phyloP scores from a whole-genome alignment of 805 yeast genomes.

The Scheffersomyces stipitis region DNA sequence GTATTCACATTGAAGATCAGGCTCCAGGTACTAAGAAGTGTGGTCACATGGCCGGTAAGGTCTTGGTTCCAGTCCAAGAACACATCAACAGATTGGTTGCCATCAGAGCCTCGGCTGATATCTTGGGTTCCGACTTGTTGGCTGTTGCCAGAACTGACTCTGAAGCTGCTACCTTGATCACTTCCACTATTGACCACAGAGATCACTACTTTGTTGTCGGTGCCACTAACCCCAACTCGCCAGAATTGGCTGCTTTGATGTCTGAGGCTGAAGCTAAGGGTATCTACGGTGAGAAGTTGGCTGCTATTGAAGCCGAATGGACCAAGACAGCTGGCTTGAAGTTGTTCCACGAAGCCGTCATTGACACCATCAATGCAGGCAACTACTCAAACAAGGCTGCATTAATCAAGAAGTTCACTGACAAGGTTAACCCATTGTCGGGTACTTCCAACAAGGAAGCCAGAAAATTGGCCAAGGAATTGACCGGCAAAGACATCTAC shows the following conservation, averaged over 20 bases:
- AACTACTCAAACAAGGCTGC: constrained; percentile 57
- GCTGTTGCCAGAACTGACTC: constrained; percentile 96
- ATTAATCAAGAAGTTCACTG: constrained; percentile 63
- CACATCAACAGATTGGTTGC: constrained; percentile 94
- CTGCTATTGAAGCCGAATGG: constrained; percentile 81
- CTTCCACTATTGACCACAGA: constrained; percentile 90
- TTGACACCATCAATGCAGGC: constrained; percentile 72
- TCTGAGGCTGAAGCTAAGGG: constrained; percentile 79
- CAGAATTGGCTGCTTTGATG: constrained; percentile 75
- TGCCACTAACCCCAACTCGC: constrained; percentile 79
- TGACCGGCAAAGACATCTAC: constrained; percentile 79
- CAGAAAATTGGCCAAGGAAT: constrained; percentile 66
- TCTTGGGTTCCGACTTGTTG: constrained; percentile 81
- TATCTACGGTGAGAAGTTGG: constrained; percentile 66
- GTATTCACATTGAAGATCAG: constrained; percentile 98
- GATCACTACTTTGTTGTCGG: constrained; percentile 94
- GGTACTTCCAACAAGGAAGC: constrained; percentile 80
- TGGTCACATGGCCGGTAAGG: constrained; percentile 99
- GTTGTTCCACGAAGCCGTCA: constrained; percentile 88
- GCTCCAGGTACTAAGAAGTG: constrained; percentile 99
- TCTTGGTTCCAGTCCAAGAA: constrained; percentile 95
- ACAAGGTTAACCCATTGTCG: constrained; percentile 71
- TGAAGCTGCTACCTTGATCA: constrained; percentile 93
- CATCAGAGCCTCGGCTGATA: constrained; percentile 92
- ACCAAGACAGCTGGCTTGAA: constrained; percentile 75